Conservation (phyloP, 2,329 filamentous ascomycete species). For the Penicillium sp. region DNA sequence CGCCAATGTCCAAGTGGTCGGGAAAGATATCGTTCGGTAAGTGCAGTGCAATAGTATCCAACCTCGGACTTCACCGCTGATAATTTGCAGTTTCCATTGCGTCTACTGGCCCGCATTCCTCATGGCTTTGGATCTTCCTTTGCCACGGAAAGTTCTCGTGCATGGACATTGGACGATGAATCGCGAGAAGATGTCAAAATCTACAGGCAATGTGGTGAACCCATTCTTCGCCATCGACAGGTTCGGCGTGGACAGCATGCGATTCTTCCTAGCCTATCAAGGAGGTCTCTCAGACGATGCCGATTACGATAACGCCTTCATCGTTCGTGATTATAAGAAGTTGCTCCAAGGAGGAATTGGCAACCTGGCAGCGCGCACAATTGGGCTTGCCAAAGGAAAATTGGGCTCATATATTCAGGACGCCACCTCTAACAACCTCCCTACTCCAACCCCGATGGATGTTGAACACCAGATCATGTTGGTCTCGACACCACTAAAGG, state of each 20-base stretch:
- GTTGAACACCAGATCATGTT: constrained; percentile 44
- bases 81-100: constrained; percentile 69
- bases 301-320: constrained; percentile 77
- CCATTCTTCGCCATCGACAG: constrained; percentile 87
- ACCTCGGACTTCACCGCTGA: constrained; percentile 16
- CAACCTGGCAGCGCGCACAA: constrained; percentile 73
- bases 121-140: constrained; percentile 77
- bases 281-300: constrained; percentile 76
- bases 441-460: constrained; percentile 31
- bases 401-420: constrained; percentile 58
- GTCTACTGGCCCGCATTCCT: constrained; percentile 98
- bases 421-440: constrained; percentile 29
- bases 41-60: constrained; percentile 8
- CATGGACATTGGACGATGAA: constrained; percentile 97
- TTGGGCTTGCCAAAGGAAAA: constrained; percentile 68
- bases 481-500: constrained; percentile 39
- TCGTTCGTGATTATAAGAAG: constrained; percentile 77
- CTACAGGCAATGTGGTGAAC: constrained; percentile 89
- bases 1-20: constrained; percentile 85
- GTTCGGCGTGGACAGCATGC: constrained; percentile 82
- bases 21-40: constrained; percentile 86
- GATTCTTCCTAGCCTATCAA: constrained; percentile 82
- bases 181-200: constrained; percentile 94
- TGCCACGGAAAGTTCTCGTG: constrained; percentile 76
- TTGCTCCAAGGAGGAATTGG: constrained; percentile 74